Base-by-base conservation (phyloP, 768 basidiomycete genomes). In the Coprinellus micaceus region DNA sequence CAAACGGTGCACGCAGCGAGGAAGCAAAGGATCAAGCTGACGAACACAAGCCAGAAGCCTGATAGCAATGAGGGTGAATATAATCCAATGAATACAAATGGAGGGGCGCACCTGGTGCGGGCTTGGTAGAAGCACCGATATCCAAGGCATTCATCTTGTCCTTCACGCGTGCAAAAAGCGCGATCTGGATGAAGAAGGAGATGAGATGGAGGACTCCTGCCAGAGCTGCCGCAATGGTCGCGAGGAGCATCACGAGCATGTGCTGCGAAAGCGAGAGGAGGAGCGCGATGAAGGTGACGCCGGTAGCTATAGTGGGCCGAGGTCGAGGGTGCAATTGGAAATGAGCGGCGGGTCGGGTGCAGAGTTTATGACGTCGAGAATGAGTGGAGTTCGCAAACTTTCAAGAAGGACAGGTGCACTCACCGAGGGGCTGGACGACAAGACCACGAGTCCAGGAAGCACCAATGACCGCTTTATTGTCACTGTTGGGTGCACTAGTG, bases 21-120 rank as follows among this genome's bases (percentile, higher is more conserved):
- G 40, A 83, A 68, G 29, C 85, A 78, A 3, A 90, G 78, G 60
- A 90, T 71, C 65, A 91, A 71, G 12, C 83, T 68, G 19, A 77
- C 82, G 62, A 91, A 82, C 1, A 86, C 89, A 67, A 91, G 66
- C 89, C 89, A 91, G 68, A 90, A 89, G 7, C 80, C 88, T 86
- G 58, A n/a, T n/a, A n/a, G n/a, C n/a, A 46, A 19, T 29, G 41
- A 36, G 26, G 36, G 58, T 58, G 26, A 58, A 55, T 29, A 25
- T 22, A 13, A 54, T 41, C 12, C 17, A 25, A 52, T 21, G 51
- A 48, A 17, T 22, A 25, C 51, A 46, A 33, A 39, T 39, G 26
- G 54, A 49, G 41, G 39, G 33, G 71, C 78, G 58, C 61, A 90
- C 89, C 90, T 58, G 84, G 83, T 4, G 77, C 86, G 19, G 86